These are phyloP conservation scores for Aspergillus bridgeri DNA, from an alignment of 495 filamentous ascomycete species.

Conservation along the genomic window DNA sequence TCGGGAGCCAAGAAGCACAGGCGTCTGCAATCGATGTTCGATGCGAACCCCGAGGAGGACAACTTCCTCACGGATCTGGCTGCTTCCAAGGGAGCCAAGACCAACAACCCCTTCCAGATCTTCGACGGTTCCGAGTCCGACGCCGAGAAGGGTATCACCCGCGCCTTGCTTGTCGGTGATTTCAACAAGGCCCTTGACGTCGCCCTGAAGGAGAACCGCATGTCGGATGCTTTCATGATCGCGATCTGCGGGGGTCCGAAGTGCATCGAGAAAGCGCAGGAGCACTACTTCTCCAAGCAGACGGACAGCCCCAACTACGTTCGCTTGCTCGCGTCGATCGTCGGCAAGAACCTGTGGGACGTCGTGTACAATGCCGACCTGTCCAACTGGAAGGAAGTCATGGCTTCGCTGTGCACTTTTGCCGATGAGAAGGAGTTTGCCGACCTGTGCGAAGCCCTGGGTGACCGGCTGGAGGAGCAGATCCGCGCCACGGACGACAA, in stretches of 20 bases:
- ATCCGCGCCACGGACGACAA: slow-evolving; percentile 44
- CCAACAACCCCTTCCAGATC: slow-evolving; percentile 84
- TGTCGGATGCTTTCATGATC: slow-evolving; percentile 97
- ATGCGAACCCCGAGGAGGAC: slow-evolving; percentile 69
- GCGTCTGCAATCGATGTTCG: slow-evolving; percentile 78
- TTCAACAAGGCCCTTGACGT: slow-evolving; percentile 89
- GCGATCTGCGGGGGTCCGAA: slow-evolving; percentile 94
- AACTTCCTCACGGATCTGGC: slow-evolving; percentile 75
- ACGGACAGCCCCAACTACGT: slow-evolving; percentile 84
- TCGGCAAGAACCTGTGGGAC: slow-evolving; percentile 97
- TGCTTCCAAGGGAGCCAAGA: slow-evolving; percentile 73
- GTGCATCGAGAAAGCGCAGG: slow-evolving; percentile 90
- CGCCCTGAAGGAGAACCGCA: slow-evolving; percentile 79
- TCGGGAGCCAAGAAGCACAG: slow-evolving; percentile 52
- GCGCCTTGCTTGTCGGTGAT: slow-evolving; percentile 78
- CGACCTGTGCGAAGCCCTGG: slow-evolving; percentile 93
- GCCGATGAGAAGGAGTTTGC: slow-evolving; percentile 86
- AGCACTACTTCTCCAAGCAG: slow-evolving; percentile 83
- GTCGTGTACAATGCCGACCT: slow-evolving; percentile 94
- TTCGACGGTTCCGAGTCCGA: slow-evolving; percentile 74
- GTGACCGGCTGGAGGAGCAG: slow-evolving; percentile 82
- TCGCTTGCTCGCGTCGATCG: slow-evolving; percentile 83
- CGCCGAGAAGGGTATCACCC: slow-evolving; percentile 83
- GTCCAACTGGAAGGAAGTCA: slow-evolving; percentile 91
- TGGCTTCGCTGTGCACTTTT: slow-evolving; percentile 93